These are phyloP conservation scores for Alternaria longipes DNA, from an alignment of 2,329 filamentous ascomycete species.

Conservation along the genomic window DNA sequence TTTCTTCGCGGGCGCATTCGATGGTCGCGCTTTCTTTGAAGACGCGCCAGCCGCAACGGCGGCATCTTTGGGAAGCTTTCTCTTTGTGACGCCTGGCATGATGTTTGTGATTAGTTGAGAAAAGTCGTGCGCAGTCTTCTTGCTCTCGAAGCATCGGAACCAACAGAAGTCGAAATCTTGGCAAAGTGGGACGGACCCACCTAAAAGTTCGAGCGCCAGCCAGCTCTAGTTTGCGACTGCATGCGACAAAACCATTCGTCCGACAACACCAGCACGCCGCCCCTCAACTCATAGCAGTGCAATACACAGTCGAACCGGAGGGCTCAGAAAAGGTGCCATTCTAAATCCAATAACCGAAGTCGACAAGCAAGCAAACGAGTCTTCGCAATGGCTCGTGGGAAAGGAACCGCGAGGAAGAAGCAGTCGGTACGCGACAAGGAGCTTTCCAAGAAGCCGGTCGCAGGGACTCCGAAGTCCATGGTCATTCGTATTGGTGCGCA, in stretches of 20 bases:
- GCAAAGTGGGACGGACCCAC: slow-evolving; percentile 17
- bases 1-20: slow-evolving; percentile 28
- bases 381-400: slow-evolving; percentile 42
- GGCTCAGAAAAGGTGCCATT: not conserved
- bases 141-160: not conserved
- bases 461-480: slow-evolving; percentile 87
- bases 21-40: slow-evolving; percentile 26
- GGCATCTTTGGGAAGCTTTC: slow-evolving; percentile 48
- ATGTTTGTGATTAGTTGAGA: slow-evolving; percentile 11
- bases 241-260: not conserved
- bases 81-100: slow-evolving; percentile 56
- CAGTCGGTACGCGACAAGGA: slow-evolving; percentile 48
- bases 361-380: slow-evolving; percentile 13
- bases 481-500: slow-evolving; percentile 96
- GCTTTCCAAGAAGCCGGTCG: slow-evolving; percentile 65
- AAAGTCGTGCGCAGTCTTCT: slow-evolving; percentile 9
- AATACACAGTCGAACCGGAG: not conserved
- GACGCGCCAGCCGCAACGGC: slow-evolving; percentile 14
- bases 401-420: slow-evolving; percentile 42
- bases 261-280: not conserved
- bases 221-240: slow-evolving; percentile 16
- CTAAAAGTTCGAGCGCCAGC: slow-evolving; percentile 17
- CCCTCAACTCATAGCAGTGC: not conserved
- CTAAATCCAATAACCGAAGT: not conserved
- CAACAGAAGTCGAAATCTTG: slow-evolving; percentile 21